A percentile compares a stretch with the other conserved stretches of the same genome.
Evolutionary conservation across 306 rosid genomes (phyloP).

Genomic region (Vigna mungo): DNA sequence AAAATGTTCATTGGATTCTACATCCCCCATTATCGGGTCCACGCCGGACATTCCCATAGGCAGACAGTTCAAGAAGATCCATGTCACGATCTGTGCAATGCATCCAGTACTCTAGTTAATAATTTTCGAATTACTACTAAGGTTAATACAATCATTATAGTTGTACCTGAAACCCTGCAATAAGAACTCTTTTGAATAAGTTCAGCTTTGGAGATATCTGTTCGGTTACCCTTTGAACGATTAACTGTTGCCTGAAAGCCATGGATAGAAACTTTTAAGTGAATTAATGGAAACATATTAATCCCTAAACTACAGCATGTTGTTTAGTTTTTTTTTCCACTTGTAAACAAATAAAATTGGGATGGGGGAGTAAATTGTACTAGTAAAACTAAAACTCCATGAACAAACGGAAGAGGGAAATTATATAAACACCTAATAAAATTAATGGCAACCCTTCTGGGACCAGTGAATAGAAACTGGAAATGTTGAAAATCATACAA

Average conservation of each 20-base stretch:
- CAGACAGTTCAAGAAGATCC: constrained; percentile 94
- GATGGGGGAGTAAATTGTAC: constrained; percentile 19
- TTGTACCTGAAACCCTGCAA: constrained; percentile 88
- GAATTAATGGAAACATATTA: constrained; percentile 20
- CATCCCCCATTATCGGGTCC: constrained; percentile 86
- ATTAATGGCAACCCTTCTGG: constrained; percentile 1
- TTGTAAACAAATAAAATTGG: constrained; percentile 5
- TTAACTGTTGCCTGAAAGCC: constrained; percentile 78
- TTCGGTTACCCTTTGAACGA: constrained; percentile 86
- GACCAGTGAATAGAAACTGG: constrained; percentile 22
- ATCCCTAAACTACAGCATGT: constrained; percentile 7
- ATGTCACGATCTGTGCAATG: constrained; percentile 80
- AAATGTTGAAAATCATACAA: constrained; percentile 3
- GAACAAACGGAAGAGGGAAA: constrained; percentile 29
- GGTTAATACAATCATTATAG: constrained; percentile 21
- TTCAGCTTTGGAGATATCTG: constrained; percentile 76
- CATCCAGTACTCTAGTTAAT: constrained; percentile 36
- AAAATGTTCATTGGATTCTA: constrained; percentile 71
- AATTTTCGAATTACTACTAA: constrained; percentile 23
- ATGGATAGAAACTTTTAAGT: constrained; percentile 16
- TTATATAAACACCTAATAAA: background rate
- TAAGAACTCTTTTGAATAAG: constrained; percentile 93
- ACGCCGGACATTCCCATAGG: constrained; percentile 77
- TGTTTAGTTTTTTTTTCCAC: background rate
- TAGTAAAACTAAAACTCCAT: constrained; percentile 13